Conservation (phyloP, 768 basidiomycete genomes). For the Suillus decipiens region DNA sequence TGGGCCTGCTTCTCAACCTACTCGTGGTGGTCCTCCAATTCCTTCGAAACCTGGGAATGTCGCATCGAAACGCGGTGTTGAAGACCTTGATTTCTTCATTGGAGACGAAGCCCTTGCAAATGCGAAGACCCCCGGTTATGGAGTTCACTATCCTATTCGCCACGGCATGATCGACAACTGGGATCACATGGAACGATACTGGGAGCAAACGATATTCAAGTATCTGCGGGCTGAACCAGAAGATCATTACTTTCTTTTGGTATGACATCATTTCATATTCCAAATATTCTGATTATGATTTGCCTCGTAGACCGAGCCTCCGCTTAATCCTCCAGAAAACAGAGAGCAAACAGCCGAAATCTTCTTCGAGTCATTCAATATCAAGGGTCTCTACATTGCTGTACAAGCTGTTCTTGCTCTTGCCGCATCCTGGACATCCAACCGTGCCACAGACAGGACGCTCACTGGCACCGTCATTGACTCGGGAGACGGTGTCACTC, state of each 20-base stretch:
- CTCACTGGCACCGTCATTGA: conserved; percentile 98
- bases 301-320: conserved; percentile 86
- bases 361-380: conserved; percentile 99
- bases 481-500: conserved; percentile 98
- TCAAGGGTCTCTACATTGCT: conserved; percentile 97
- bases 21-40: conserved; percentile 71
- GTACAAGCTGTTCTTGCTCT: conserved; percentile 98
- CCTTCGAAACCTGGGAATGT: conserved; percentile 88
- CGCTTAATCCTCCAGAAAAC: conserved; percentile 97
- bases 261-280: conserved; percentile 43
- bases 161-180: conserved; percentile 98
- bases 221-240: conserved; percentile 98
- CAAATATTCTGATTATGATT: background rate
- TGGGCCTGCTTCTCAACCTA: conserved; percentile 60
- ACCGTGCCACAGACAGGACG: conserved; percentile 85
- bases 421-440: conserved; percentile 95
- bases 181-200: conserved; percentile 99
- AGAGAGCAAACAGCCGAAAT: conserved; percentile 99
- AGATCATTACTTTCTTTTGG: conserved; percentile 97
- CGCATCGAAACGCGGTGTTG: conserved; percentile 94
- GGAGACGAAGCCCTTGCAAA: conserved; percentile 97
- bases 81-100: conserved; percentile 99
- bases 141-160: conserved; percentile 93
- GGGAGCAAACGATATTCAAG: conserved; percentile 99
- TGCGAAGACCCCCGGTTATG: conserved; percentile 91